Conservation (phyloP, 305 asterid species). For the Rubia balearica region DNA sequence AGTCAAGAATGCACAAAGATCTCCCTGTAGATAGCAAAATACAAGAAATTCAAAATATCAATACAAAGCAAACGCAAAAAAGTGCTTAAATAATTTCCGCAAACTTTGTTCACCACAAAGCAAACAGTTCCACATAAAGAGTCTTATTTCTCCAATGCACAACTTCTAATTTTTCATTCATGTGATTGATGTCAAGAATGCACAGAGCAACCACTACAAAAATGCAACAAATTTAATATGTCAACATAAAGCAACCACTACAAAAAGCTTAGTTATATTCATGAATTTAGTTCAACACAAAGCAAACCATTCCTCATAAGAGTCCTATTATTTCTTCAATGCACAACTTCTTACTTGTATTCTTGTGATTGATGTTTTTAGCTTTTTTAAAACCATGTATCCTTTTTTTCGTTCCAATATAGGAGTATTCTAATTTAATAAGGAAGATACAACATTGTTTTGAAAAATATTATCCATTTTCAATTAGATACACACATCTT, state of each 20-base stretch:
- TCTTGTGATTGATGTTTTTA: not conserved
- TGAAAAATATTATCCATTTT: not conserved
- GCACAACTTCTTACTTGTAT: not conserved
- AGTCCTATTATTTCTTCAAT: not conserved
- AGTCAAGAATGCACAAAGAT: constrained; percentile 52
- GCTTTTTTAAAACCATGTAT: not conserved
- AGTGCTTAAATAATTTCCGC: not conserved
- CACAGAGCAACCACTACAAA: no score
- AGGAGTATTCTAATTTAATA: not conserved
- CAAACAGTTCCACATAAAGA: not conserved
- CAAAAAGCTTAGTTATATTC: not conserved
- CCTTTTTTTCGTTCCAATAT: not conserved
- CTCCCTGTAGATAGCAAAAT: constrained; percentile 49
- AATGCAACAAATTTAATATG: not conserved
- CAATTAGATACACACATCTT: not conserved
- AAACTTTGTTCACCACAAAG: not conserved
- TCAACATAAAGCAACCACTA: not conserved
- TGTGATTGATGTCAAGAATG: constrained; percentile 32
- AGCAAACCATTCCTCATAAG: not conserved
- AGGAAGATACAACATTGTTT: not conserved
- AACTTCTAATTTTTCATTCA: not conserved
- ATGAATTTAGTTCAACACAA: not conserved
- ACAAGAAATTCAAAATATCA: not conserved
- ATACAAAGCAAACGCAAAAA: not conserved
- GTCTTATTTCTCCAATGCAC: not conserved